Evolutionary conservation across 2,329 filamentous ascomycete genomes (phyloP).

Genomic region (Exutisphaerella laricina): DNA sequence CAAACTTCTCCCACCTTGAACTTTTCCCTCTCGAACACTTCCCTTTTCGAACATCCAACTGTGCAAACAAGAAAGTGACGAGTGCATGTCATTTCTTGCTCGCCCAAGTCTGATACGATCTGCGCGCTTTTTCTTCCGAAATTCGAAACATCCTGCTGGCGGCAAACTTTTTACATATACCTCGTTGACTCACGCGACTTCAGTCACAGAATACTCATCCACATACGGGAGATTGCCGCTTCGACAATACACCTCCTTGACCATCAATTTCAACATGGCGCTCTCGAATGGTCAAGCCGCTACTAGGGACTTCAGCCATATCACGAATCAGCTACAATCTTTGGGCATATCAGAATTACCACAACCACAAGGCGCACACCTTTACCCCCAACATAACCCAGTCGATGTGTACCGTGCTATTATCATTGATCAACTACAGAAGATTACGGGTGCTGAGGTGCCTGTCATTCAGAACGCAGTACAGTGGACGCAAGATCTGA

Average conservation of each 20-base stretch:
- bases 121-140: constrained; percentile 7
- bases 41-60: not conserved
- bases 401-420: constrained; percentile 75
- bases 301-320: constrained; percentile 17
- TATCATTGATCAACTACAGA: constrained; percentile 62
- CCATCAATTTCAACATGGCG: constrained; percentile 16
- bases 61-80: not conserved
- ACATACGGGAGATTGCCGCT: not conserved
- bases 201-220: constrained; percentile 12
- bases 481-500: constrained; percentile 71
- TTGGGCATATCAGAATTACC: constrained; percentile 28
- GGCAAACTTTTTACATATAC: too few relatives aligned
- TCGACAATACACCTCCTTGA: not conserved
- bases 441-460: constrained; percentile 64
- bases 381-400: constrained; percentile 64
- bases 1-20: too few relatives aligned
- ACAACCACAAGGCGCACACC: constrained; percentile 24
- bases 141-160: too few relatives aligned
- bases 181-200: constrained; percentile 13
- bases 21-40: not conserved
- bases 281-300: constrained; percentile 15
- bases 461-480: constrained; percentile 68
- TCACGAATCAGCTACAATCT: constrained; percentile 28
- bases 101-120: too few relatives aligned
- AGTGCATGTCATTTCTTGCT: constrained; percentile 14